These are phyloP conservation scores for Russula foetens DNA, from an alignment of 768 basidiomycete genomes.

Conservation along the genomic window DNA sequence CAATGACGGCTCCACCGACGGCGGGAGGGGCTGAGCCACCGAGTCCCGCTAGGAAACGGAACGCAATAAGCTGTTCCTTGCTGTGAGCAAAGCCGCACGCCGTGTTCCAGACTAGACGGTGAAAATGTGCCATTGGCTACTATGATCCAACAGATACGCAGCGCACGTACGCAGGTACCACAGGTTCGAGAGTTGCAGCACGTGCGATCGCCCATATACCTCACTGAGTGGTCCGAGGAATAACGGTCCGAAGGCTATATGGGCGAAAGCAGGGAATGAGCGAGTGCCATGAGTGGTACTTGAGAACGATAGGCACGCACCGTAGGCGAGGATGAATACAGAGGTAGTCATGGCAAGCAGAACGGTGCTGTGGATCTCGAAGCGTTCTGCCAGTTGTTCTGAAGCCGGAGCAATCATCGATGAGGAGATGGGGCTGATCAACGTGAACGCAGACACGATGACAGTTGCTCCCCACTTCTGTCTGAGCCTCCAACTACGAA, in stretches of 20 bases:
- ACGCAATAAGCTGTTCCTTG: constrained; percentile 49
- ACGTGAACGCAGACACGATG: constrained; percentile 55
- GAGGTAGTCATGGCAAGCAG: constrained; percentile 45
- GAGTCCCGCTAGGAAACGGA: constrained; percentile 63
- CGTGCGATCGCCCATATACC: constrained; percentile 57
- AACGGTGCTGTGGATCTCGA: constrained; percentile 44
- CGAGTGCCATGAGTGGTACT: neutral
- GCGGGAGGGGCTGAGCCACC: constrained; percentile 66
- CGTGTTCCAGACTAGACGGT: constrained; percentile 43
- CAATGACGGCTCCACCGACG: constrained; percentile 57
- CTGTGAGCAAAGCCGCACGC: constrained; percentile 52
- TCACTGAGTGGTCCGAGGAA: constrained; percentile 58
- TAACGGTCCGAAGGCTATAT: constrained; percentile 40
- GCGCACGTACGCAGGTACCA: constrained; percentile 48
- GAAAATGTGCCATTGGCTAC: neutral
- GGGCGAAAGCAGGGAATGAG: neutral
- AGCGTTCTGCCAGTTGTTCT: constrained; percentile 39
- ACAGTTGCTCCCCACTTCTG: constrained; percentile 34
- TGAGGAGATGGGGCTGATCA: constrained; percentile 60
- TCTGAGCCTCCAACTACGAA: constrained; percentile 8
- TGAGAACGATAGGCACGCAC: constrained; percentile 27
- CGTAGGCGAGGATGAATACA: constrained; percentile 47
- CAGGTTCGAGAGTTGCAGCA: constrained; percentile 56
- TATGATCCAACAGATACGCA: neutral
- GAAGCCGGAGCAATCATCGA: constrained; percentile 72